Evolutionary conservation across 2,329 filamentous ascomycete genomes (phyloP).

Genomic region (Blastomyces percursus): DNA sequence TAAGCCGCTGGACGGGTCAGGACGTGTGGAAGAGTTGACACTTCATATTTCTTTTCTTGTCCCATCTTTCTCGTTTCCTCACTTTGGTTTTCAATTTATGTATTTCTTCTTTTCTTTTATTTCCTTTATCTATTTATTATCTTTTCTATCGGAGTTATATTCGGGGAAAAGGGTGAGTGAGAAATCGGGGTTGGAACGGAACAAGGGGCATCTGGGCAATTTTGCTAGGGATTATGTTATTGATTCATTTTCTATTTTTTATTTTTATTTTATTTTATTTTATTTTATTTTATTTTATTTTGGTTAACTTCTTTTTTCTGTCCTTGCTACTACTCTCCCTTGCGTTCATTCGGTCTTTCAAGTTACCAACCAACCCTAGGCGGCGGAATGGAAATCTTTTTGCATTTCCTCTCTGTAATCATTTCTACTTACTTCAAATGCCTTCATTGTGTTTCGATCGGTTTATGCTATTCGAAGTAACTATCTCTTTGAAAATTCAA

Average conservation of each 20-base stretch:
- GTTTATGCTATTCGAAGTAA: not conserved
- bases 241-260: no score
- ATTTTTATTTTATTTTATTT: no score
- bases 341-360: not conserved
- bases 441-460: not conserved
- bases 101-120: no score
- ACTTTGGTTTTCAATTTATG: no score
- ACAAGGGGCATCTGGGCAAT: not conserved
- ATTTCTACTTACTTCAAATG: not conserved
- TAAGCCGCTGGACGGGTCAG: constrained; percentile 6
- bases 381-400: not conserved
- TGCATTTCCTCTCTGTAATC: not conserved
- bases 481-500: not conserved
- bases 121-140: not conserved
- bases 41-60: not conserved
- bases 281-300: not conserved
- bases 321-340: not conserved
- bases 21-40: not conserved
- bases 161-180: not conserved
- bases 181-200: not conserved
- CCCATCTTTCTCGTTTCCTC: no score
- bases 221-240: not conserved
- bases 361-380: not conserved
- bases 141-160: not conserved
- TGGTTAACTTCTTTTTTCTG: not conserved